Evolutionary conservation across 1,284 basidiomycete genomes (phyloP).

Genomic region (Meripilus lineatus): DNA sequence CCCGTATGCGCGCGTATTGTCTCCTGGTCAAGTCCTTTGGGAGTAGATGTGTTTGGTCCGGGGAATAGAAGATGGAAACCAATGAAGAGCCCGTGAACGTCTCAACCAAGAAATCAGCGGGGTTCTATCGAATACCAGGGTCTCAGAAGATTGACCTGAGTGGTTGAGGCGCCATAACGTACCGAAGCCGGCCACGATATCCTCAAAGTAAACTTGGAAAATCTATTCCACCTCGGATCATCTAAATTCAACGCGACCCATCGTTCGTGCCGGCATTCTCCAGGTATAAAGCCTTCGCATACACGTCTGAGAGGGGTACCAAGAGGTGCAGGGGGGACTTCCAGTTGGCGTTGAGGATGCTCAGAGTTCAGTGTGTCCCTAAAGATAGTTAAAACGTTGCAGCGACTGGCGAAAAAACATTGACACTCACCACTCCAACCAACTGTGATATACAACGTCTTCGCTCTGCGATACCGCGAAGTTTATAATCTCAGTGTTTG

Average conservation of each 20-base stretch:
- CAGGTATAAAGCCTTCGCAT: slow-evolving; percentile 12
- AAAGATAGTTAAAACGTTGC: neutral
- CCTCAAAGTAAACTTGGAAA: slow-evolving; percentile 52
- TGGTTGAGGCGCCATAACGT: slow-evolving; percentile 23
- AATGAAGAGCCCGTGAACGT: slow-evolving; percentile 9
- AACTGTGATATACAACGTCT: slow-evolving; percentile 17
- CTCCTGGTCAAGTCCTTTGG: slow-evolving; percentile 29
- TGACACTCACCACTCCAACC: slow-evolving; percentile 34
- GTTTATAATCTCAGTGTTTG: slow-evolving; percentile 66
- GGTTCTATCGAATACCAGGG: slow-evolving; percentile 18
- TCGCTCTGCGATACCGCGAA: slow-evolving; percentile 35
- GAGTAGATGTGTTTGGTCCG: neutral
- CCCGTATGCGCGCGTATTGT: slow-evolving; percentile 51
- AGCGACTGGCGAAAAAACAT: neutral
- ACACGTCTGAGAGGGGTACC: slow-evolving; percentile 28
- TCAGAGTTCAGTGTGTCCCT: slow-evolving; percentile 29
- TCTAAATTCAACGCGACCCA: slow-evolving; percentile 56
- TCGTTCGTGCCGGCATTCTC: slow-evolving; percentile 44
- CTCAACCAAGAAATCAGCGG: slow-evolving; percentile 23
- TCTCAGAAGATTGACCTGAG: slow-evolving; percentile 3
- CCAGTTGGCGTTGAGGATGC: slow-evolving; percentile 28
- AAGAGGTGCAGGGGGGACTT: slow-evolving; percentile 39
- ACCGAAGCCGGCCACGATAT: slow-evolving; percentile 67
- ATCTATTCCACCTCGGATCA: slow-evolving; percentile 36
- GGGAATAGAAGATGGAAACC: slow-evolving; percentile 10